Percentiles rank a stretch among this genome's conserved stretches.
Conservation (phyloP, 1,139 yeast species). For the Yamadazyma dushanensis region DNA sequence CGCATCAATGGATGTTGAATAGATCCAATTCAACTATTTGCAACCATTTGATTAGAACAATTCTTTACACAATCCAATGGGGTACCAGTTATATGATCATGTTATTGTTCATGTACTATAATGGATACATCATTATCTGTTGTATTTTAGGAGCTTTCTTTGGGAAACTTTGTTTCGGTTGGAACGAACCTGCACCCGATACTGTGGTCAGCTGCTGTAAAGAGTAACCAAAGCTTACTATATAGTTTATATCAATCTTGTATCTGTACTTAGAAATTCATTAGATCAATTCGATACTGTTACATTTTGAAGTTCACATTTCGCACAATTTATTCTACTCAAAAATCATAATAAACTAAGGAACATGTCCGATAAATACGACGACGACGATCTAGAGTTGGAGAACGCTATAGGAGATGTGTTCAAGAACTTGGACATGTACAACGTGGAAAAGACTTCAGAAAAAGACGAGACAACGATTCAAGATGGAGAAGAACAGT, state of each 20-base stretch:
- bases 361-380: slow-evolving; percentile 11
- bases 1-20: slow-evolving; percentile 41
- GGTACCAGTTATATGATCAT: slow-evolving; percentile 64
- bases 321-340: slow-evolving; percentile 7
- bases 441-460: slow-evolving; percentile 4
- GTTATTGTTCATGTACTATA: slow-evolving; percentile 73
- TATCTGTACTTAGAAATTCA: not conserved
- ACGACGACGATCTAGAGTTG: slow-evolving; percentile 23
- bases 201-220: slow-evolving; percentile 24
- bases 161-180: slow-evolving; percentile 54
- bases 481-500: not conserved
- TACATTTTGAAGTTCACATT: not conserved
- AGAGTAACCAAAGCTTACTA: slow-evolving; percentile 4
- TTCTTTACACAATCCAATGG: slow-evolving; percentile 57
- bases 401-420: slow-evolving; percentile 43
- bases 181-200: slow-evolving; percentile 37
- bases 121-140: slow-evolving; percentile 64
- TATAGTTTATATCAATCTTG: not conserved
- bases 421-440: slow-evolving; percentile 28
- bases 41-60: slow-evolving; percentile 52
- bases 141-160: slow-evolving; percentile 63
- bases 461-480: slow-evolving; percentile 3
- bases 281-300: not conserved
- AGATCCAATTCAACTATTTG: slow-evolving; percentile 31
- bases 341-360: slow-evolving; percentile 1